Conservation (phyloP, 257 asterid genomes). For the Schizonepeta tenuifolia region DNA sequence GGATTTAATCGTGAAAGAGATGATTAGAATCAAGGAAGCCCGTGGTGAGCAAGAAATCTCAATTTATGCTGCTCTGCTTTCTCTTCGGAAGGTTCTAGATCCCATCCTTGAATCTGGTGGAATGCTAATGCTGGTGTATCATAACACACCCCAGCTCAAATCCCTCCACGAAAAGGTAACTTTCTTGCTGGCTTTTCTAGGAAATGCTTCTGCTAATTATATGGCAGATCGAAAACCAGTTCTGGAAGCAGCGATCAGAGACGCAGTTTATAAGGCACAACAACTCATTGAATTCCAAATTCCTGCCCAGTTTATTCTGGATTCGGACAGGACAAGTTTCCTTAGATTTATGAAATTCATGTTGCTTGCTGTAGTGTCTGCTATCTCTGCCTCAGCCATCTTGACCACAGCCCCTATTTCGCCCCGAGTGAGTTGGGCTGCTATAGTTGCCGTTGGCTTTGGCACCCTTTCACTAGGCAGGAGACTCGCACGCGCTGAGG, state of each 20-base stretch:
- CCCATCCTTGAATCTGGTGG: neutral
- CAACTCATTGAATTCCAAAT: neutral
- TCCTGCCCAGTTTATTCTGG: neutral
- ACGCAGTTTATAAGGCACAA: neutral
- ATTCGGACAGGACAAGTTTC: neutral
- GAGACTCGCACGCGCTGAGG: neutral
- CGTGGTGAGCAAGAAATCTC: neutral
- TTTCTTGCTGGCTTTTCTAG: neutral
- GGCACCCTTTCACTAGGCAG: neutral
- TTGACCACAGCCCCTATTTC: neutral
- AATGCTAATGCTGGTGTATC: neutral
- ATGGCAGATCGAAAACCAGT: neutral
- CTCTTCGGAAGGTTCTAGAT: neutral
- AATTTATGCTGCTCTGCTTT: neutral
- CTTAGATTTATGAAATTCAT: neutral
- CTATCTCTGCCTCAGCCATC: neutral
- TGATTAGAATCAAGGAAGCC: neutral
- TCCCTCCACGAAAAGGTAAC: neutral
- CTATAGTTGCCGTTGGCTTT: neutral
- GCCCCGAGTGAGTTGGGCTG: neutral
- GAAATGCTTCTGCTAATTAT: neutral
- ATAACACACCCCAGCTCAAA: neutral
- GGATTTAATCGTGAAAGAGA: neutral
- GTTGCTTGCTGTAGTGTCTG: neutral
- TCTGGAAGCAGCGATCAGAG: neutral